Evolutionary conservation across 129 eudicot species (phyloP).

Genomic region (Escallonia rubra): DNA sequence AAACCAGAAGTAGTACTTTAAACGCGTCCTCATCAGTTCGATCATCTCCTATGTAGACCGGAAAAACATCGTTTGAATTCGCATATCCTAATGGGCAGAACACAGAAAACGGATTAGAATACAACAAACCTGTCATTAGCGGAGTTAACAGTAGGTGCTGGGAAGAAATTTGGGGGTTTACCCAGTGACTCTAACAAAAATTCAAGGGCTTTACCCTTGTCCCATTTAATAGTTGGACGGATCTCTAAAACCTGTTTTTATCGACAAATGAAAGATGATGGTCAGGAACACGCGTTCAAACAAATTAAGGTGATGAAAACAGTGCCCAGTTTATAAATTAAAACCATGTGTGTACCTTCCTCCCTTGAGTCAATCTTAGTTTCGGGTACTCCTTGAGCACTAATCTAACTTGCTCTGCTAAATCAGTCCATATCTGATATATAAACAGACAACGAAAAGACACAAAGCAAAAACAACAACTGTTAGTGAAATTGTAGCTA

Average conservation of each 20-base stretch:
- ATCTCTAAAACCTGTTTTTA: conserved; percentile 61
- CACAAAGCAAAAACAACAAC: background rate
- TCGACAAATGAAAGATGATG: background rate
- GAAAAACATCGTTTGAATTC: conserved; percentile 57
- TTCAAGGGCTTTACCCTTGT: conserved; percentile 93
- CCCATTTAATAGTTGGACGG: conserved; percentile 96
- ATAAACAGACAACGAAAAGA: background rate
- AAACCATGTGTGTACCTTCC: conserved; percentile 38
- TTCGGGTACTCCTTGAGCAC: conserved; percentile 76
- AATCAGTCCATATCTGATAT: conserved; percentile 60
- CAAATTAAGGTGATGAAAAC: background rate
- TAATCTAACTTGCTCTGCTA: conserved; percentile 63
- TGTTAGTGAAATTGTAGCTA: background rate
- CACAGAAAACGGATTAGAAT: background rate
- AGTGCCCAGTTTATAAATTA: background rate
- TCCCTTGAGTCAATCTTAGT: conserved; percentile 73
- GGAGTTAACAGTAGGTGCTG: background rate
- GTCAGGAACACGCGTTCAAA: background rate
- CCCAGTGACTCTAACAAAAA: conserved; percentile 85
- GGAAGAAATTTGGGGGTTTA: background rate
- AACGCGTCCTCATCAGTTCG: conserved; percentile 94
- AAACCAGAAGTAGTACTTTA: conserved; percentile 29
- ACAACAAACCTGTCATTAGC: background rate
- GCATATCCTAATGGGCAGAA: conserved; percentile 38
- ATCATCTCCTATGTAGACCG: conserved; percentile 87